Conservation (phyloP, 371 early-diverging fungal species). For the Capniomyces stellatus region DNA sequence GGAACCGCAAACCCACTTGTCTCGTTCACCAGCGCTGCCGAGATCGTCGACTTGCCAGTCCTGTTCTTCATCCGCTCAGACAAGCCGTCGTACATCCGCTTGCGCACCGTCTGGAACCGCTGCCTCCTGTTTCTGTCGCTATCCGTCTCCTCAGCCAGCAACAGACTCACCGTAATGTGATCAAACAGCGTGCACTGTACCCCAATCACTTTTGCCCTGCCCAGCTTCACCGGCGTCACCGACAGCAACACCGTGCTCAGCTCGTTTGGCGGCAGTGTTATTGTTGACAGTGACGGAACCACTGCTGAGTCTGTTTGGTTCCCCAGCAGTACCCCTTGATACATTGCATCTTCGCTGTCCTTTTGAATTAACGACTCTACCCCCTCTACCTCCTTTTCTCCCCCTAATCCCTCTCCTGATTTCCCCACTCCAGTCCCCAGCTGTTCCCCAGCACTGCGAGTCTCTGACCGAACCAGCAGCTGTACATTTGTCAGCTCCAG, state of each 20-base stretch:
- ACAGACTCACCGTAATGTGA: constrained; percentile 10
- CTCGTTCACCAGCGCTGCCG: neutral
- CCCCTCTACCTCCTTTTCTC: too few species aligned
- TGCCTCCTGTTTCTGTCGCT: neutral
- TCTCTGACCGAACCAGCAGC: constrained; percentile 3
- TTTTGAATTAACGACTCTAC: neutral
- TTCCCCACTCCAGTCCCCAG: neutral
- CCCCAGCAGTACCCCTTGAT: neutral
- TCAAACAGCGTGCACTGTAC: constrained; percentile 13
- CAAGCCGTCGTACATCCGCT: neutral
- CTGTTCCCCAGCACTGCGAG: neutral
- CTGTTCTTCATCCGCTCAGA: neutral
- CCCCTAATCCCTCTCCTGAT: neutral
- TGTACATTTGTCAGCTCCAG: constrained; percentile 11
- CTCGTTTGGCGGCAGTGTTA: constrained; percentile 7
- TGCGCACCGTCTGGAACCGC: neutral
- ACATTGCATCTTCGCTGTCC: constrained; percentile 3
- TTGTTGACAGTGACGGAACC: neutral
- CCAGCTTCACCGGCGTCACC: constrained; percentile 6
- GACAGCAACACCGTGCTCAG: constrained; percentile 11
- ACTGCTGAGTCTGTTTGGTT: neutral
- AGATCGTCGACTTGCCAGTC: neutral
- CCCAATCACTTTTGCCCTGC: constrained; percentile 10
- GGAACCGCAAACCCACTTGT: neutral
- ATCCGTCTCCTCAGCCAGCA: constrained; percentile 9